Percentiles rank a stretch among this genome's conserved stretches.
phyloP scores from a whole-genome alignment of 179 eudicot species.

The Actinidia arguta region DNA sequence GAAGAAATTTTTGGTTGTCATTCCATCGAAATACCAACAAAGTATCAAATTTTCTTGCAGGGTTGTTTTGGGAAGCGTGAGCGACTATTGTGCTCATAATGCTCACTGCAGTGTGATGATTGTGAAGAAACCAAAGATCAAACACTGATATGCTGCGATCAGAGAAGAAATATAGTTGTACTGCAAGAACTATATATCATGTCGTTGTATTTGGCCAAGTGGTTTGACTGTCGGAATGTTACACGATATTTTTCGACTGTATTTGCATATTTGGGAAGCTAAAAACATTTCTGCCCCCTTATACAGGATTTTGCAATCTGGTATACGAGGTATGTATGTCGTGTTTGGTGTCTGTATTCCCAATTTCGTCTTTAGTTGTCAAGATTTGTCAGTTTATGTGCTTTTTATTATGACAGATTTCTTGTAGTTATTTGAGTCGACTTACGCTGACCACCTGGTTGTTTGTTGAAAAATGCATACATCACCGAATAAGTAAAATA shows the following conservation, averaged over 20 bases:
- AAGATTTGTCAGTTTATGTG: no score
- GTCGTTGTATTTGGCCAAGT: background rate
- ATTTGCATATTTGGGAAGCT: background rate
- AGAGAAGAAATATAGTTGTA: background rate
- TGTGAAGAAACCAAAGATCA: slow-evolving; percentile 67
- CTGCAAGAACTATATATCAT: background rate
- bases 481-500: no score
- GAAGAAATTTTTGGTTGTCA: background rate
- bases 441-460: no score
- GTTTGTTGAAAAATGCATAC: no score
- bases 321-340: no score
- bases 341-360: no score
- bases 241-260: background rate
- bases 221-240: background rate
- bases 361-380: no score
- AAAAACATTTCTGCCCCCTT: background rate
- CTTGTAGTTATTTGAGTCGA: no score
- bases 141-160: slow-evolving; percentile 39
- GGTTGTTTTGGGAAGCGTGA: slow-evolving; percentile 82
- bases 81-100: slow-evolving; percentile 83
- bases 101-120: slow-evolving; percentile 81
- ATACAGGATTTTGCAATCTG: no score
- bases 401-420: no score
- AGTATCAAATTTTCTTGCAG: slow-evolving; percentile 37
- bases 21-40: background rate